Conservation (phyloP, 169 alveolate species). For the Plasmodium yoelii region DNA sequence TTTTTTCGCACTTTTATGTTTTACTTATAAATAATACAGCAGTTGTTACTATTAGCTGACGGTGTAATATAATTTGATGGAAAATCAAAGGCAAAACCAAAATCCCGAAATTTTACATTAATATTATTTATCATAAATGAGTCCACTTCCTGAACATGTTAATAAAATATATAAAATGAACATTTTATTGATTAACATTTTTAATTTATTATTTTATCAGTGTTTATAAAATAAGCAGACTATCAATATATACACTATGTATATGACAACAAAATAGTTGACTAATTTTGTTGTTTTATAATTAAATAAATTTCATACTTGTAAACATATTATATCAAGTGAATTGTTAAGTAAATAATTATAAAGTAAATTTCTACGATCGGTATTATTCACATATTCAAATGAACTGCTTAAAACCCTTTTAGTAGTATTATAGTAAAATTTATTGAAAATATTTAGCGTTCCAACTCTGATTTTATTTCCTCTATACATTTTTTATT, state of each 20-base stretch:
- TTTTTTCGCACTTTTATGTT: neutral
- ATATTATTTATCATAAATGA: conserved; percentile 9
- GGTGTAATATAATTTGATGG: conserved; percentile 1
- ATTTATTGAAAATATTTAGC: conserved; percentile 20
- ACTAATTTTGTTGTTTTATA: too few species aligned
- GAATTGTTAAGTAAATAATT: neutral
- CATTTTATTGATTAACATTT: too few species aligned
- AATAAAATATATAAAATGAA: too few species aligned
- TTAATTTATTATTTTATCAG: too few species aligned
- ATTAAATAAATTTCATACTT: neutral
- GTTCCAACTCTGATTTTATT: conserved; percentile 43
- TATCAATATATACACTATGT: too few species aligned
- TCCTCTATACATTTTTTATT: conserved; percentile 17
- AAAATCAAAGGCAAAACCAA: conserved; percentile 7
- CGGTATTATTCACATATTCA: neutral
- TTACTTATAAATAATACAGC: conserved; percentile 45
- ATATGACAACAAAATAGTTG: too few species aligned
- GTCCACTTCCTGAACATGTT: conserved; percentile 31
- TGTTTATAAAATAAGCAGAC: too few species aligned
- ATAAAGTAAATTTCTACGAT: conserved; percentile 9
- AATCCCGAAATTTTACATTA: neutral
- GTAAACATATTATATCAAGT: conserved; percentile 36
- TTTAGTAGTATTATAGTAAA: conserved; percentile 5
- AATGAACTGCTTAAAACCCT: neutral
- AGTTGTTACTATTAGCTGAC: conserved; percentile 30